Evolutionary conservation across 192 early-diverging fungal genomes (phyloP).

Genomic region (Chytriomyces sp.): DNA sequence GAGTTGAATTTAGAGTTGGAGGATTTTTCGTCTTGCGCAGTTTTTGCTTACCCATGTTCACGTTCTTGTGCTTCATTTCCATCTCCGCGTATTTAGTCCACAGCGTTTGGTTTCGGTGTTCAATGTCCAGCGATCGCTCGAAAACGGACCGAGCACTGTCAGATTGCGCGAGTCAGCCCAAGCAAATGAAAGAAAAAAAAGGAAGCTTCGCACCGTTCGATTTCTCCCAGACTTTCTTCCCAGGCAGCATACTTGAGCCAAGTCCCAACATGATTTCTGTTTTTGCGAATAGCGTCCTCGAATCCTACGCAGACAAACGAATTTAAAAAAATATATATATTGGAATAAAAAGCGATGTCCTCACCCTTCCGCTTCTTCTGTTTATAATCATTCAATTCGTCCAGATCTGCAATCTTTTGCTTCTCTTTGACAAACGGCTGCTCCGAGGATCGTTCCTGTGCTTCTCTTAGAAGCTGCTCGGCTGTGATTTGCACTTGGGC

Average conservation of each 20-base stretch:
- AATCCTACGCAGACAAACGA: constrained; percentile 74
- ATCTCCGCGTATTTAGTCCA: constrained; percentile 95
- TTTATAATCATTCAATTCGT: constrained; percentile 91
- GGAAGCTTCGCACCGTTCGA: constrained; percentile 63
- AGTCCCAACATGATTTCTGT: constrained; percentile 81
- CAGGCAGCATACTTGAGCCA: constrained; percentile 97
- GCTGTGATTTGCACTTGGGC: constrained; percentile 98
- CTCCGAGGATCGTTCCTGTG: constrained; percentile 79
- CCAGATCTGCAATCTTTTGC: constrained; percentile 89
- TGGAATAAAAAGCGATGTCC: not conserved
- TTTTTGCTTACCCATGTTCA: constrained; percentile 59
- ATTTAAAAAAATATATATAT: too few species aligned
- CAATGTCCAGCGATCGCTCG: constrained; percentile 91
- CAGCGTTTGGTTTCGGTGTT: constrained; percentile 82
- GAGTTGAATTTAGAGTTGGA: too few species aligned
- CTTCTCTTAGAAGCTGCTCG: constrained; percentile 96
- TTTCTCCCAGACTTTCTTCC: constrained; percentile 91
- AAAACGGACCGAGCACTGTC: constrained; percentile 58
- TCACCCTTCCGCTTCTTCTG: constrained; percentile 83
- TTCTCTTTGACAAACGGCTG: constrained; percentile 68
- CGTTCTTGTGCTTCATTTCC: constrained; percentile 97
- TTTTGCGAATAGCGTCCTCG: constrained; percentile 88
- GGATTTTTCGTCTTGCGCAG: too few species aligned
- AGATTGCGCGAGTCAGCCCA: not conserved
- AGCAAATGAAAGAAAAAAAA: too few species aligned